Conservation (phyloP, 164 flowering plant species). For the Malania oleifera region DNA sequence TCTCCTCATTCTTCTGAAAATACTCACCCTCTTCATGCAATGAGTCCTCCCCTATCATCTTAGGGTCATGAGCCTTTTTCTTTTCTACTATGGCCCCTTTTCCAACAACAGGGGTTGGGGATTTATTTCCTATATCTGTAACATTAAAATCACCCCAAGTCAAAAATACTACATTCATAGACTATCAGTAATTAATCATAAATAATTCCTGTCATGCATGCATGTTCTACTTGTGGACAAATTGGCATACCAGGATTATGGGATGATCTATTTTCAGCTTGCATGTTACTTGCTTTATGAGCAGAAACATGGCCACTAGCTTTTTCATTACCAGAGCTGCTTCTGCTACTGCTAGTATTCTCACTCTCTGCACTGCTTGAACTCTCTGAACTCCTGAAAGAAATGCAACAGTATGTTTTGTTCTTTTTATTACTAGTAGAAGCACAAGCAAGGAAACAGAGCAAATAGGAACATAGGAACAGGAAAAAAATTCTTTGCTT, state of each 20-base stretch:
- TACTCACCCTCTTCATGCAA: conserved; percentile 57
- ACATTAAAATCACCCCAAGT: conserved; percentile 9
- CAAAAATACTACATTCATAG: no score
- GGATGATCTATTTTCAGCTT: conserved; percentile 16
- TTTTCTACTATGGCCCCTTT: conserved; percentile 16
- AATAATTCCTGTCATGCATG: no score
- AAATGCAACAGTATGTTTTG: not conserved
- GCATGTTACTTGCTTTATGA: conserved; percentile 20
- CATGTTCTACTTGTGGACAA: not conserved
- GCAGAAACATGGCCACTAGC: conserved; percentile 15
- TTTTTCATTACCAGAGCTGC: conserved; percentile 51
- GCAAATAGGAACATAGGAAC: not conserved
- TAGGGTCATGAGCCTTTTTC: conserved; percentile 19
- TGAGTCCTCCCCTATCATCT: conserved; percentile 19
- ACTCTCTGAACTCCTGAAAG: conserved; percentile 42
- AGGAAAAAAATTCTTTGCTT: not conserved
- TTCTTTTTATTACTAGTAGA: no score
- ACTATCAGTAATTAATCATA: no score
- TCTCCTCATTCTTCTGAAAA: conserved; percentile 26
- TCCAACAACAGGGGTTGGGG: conserved; percentile 11
- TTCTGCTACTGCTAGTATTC: conserved; percentile 22
- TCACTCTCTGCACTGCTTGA: conserved; percentile 44
- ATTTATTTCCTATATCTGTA: conserved; percentile 26
- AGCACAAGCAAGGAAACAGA: not conserved
- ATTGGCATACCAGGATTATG: conserved; percentile 18